A percentile compares a stretch with the other conserved stretches of the same genome.
Conservation (phyloP, 2,329 filamentous ascomycete genomes). For the Aspergillus sp. region DNA sequence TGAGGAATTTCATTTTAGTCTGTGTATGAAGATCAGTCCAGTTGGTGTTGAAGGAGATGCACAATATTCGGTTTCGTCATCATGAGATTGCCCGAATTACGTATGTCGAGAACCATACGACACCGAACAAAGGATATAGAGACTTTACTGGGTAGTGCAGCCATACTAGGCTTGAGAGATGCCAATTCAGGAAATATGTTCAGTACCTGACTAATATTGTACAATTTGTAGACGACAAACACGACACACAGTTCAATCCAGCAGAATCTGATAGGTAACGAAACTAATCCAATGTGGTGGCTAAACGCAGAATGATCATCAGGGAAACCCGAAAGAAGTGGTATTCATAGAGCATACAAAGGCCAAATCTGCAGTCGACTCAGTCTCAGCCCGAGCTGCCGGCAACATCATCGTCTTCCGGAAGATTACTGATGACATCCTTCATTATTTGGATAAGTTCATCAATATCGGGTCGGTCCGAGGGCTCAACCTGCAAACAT, state of each 20-base stretch:
- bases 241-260: constrained; percentile 4
- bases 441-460: constrained; percentile 78
- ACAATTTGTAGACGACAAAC: constrained; percentile 13
- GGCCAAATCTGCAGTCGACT: neutral
- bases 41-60: no score
- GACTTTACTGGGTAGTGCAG: neutral
- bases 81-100: constrained; percentile 3
- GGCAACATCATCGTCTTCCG: constrained; percentile 52
- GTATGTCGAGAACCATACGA: neutral
- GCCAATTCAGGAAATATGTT: constrained; percentile 5
- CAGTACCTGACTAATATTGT: constrained; percentile 15
- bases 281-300: no score
- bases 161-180: no score
- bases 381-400: constrained; percentile 16
- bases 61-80: constrained; percentile 8
- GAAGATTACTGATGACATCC: constrained; percentile 62
- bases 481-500: constrained; percentile 82
- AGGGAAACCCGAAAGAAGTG: neutral
- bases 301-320: no score
- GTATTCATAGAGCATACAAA: neutral
- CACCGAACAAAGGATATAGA: no score
- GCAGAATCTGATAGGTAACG: no score
- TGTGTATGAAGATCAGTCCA: no score
- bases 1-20: no score
- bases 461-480: constrained; percentile 80